Percentiles rank a stretch among this genome's conserved stretches.
These are phyloP conservation scores for Tulasnella sp. DNA, from an alignment of 768 basidiomycete species.

Conservation along the genomic window DNA sequence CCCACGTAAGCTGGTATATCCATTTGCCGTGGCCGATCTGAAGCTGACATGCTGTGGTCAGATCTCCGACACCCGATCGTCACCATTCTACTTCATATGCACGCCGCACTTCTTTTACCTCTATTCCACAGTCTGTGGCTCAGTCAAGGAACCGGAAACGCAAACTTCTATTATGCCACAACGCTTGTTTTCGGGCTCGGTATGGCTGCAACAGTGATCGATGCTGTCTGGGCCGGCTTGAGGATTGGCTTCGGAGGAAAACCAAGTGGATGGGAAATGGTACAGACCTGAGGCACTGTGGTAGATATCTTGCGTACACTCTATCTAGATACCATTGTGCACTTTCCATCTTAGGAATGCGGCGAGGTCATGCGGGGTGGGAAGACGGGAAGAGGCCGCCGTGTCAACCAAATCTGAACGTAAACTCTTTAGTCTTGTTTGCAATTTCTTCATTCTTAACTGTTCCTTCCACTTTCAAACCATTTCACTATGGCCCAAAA, in stretches of 20 bases:
- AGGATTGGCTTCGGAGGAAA: slow-evolving; percentile 61
- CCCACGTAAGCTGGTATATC: slow-evolving; percentile 49
- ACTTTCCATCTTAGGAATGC: background rate
- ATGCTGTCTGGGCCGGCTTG: slow-evolving; percentile 79
- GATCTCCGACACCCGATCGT: slow-evolving; percentile 84
- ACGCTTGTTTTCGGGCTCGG: slow-evolving; percentile 90
- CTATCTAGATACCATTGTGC: background rate
- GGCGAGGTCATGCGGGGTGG: background rate
- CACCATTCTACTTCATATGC: slow-evolving; percentile 73
- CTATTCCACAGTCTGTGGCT: slow-evolving; percentile 93
- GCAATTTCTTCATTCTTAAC: background rate
- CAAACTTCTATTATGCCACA: slow-evolving; percentile 96
- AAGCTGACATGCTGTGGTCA: slow-evolving; percentile 36
- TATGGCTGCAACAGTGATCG: slow-evolving; percentile 77
- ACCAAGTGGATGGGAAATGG: slow-evolving; percentile 52
- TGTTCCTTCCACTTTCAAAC: background rate
- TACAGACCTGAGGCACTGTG: slow-evolving; percentile 39
- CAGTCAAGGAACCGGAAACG: slow-evolving; percentile 85
- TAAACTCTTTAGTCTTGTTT: slow-evolving; percentile 12
- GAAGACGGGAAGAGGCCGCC: background rate
- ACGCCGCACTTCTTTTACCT: slow-evolving; percentile 80
- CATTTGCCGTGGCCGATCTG: background rate
- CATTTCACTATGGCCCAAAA: background rate
- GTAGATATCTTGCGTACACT: background rate
- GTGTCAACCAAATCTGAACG: slow-evolving; percentile 15